A percentile compares a stretch with the other conserved stretches of the same genome.
Evolutionary conservation across 2,329 filamentous ascomycete genomes (phyloP).

Genomic region (Cladosporium sp.): DNA sequence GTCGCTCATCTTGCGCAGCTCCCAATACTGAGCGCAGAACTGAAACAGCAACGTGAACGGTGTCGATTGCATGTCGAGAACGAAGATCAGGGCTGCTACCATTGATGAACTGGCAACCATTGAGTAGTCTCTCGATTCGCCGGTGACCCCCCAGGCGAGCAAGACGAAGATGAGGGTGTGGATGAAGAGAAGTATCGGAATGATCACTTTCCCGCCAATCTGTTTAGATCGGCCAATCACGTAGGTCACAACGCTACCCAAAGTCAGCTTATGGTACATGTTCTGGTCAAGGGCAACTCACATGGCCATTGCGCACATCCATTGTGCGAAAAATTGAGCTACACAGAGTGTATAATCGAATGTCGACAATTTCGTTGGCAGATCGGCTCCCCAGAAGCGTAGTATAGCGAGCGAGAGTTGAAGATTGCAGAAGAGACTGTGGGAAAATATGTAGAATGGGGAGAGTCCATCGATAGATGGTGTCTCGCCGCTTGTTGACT

Average conservation of each 20-base stretch:
- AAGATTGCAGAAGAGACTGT: background rate
- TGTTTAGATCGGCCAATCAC: background rate
- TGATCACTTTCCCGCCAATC: background rate
- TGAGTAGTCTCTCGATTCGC: background rate
- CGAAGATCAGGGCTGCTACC: background rate
- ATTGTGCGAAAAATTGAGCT: background rate
- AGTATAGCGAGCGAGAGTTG: background rate
- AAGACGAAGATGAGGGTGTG: constrained; percentile 3
- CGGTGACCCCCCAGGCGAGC: background rate
- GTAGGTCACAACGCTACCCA: background rate
- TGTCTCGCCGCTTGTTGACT: background rate
- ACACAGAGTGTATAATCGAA: background rate
- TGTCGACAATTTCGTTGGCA: background rate
- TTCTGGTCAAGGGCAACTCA: background rate
- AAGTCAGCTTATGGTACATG: background rate
- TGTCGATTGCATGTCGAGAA: background rate
- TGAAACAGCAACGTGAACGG: background rate
- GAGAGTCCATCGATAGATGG: constrained; percentile 1
- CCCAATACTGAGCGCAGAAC: background rate
- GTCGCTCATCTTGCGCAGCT: constrained; percentile 2
- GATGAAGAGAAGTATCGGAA: background rate
- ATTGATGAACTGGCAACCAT: background rate
- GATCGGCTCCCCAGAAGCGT: background rate
- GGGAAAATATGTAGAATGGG: background rate
- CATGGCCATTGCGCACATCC: background rate